Evolutionary conservation across 805 yeast genomes (phyloP).

Genomic region (Alloascoidea hylecoeti): DNA sequence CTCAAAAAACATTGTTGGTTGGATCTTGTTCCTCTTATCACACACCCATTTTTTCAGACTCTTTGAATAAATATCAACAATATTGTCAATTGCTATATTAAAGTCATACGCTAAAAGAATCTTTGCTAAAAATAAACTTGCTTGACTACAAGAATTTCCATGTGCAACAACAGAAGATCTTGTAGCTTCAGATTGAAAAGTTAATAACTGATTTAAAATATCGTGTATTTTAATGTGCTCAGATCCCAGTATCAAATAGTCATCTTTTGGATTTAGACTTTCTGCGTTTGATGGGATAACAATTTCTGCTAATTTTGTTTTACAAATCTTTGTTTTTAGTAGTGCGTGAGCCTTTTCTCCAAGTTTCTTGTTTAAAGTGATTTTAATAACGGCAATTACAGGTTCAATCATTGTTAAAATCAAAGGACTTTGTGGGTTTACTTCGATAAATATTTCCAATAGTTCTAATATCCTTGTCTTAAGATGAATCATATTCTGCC

Average conservation of each 20-base stretch:
- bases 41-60: conserved; percentile 50
- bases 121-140: conserved; percentile 54
- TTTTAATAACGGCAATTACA: conserved; percentile 40
- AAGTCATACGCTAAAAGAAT: conserved; percentile 27
- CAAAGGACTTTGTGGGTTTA: conserved; percentile 23
- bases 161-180: conserved; percentile 33
- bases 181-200: conserved; percentile 21
- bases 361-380: conserved; percentile 55
- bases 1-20: conserved; percentile 53
- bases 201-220: conserved; percentile 10
- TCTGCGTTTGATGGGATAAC: conserved; percentile 9
- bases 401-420: conserved; percentile 36
- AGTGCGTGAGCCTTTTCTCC: conserved; percentile 69
- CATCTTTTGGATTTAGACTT: neutral
- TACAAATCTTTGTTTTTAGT: conserved; percentile 45
- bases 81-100: conserved; percentile 19
- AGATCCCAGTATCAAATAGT: neutral
- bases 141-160: conserved; percentile 44
- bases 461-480: conserved; percentile 71
- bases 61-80: conserved; percentile 41
- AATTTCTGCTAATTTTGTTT: conserved; percentile 19
- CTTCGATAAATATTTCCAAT: conserved; percentile 44
- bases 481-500: conserved; percentile 64
- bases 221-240: neutral
- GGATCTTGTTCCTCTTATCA: conserved; percentile 28